These are phyloP conservation scores for Miscanthus lutarioriparius DNA, from an alignment of 176 grass and related monocot genomes.

Conservation along the genomic window DNA sequence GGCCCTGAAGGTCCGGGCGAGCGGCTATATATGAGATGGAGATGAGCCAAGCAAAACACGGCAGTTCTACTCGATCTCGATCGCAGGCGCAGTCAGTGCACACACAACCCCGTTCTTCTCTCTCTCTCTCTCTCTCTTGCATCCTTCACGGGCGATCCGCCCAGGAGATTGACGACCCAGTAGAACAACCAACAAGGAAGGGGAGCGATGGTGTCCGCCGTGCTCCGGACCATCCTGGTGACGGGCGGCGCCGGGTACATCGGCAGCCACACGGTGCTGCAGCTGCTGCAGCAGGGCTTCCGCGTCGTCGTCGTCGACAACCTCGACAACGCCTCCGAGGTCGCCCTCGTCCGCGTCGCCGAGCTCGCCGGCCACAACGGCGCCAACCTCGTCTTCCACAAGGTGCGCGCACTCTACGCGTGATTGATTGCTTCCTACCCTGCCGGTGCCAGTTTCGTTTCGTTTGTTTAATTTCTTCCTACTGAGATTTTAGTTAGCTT, in stretches of 20 bases:
- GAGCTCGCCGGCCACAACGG: slow-evolving; percentile 61
- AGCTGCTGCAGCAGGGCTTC: slow-evolving; percentile 74
- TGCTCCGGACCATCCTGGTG: slow-evolving; percentile 66
- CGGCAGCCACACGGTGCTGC: slow-evolving; percentile 96
- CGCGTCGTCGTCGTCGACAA: slow-evolving; percentile 79
- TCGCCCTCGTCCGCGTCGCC: slow-evolving; percentile 55
- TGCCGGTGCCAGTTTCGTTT: neutral
- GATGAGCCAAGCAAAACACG: neutral
- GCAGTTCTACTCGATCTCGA: neutral
- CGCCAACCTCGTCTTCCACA: slow-evolving; percentile 73
- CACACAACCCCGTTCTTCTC: neutral
- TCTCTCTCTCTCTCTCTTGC: neutral
- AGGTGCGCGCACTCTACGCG: slow-evolving; percentile 29
- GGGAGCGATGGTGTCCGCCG: slow-evolving; percentile 38
- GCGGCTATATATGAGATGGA: neutral
- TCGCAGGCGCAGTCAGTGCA: neutral
- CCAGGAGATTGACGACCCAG: too few relatives aligned
- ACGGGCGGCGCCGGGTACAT: slow-evolving; percentile 98
- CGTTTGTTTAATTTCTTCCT: neutral
- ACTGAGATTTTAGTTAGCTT: neutral
- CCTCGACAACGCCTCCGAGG: slow-evolving; percentile 90
- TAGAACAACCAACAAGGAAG: too few relatives aligned
- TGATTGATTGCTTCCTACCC: neutral
- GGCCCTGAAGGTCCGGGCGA: neutral
- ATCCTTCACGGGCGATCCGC: neutral